These are phyloP conservation scores for Moesziomyces parantarcticus DNA, from an alignment of 1,284 basidiomycete genomes.

Conservation along the genomic window DNA sequence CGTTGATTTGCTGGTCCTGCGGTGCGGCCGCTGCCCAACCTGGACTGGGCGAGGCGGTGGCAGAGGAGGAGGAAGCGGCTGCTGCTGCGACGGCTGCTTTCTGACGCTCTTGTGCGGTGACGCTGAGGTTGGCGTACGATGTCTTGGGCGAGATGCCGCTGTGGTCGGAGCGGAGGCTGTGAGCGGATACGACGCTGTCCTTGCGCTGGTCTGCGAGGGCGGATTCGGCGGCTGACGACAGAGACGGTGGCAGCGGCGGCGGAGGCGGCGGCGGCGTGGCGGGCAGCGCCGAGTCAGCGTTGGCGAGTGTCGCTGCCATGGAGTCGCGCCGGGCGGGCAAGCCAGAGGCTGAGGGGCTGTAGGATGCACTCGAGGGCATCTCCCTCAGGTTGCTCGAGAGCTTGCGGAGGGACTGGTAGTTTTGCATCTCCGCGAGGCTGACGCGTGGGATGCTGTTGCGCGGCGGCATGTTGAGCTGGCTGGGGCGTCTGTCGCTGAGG, in stretches of 20 bases:
- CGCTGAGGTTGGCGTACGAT: slow-evolving; percentile 46
- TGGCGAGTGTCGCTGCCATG: slow-evolving; percentile 9
- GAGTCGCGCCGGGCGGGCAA: slow-evolving; percentile 22
- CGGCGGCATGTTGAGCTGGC: slow-evolving; percentile 31
- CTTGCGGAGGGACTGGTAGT: slow-evolving; percentile 46
- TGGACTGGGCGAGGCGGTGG: not conserved
- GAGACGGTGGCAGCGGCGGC: not conserved
- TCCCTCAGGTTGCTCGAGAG: slow-evolving; percentile 44
- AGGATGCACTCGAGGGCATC: slow-evolving; percentile 6
- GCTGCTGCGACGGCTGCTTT: slow-evolving; percentile 8
- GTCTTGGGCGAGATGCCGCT: slow-evolving; percentile 61
- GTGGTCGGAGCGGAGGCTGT: slow-evolving; percentile 45
- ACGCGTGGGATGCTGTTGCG: slow-evolving; percentile 38
- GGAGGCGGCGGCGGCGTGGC: slow-evolving; percentile 4
- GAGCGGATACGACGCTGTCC: slow-evolving; percentile 42
- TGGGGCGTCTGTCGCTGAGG: slow-evolving; percentile 45
- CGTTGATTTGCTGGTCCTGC: slow-evolving; percentile 23
- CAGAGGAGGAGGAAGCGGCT: slow-evolving; percentile 6
- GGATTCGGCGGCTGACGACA: not conserved
- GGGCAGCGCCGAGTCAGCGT: slow-evolving; percentile 17
- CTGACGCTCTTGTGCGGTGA: slow-evolving; percentile 17
- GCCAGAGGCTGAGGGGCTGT: slow-evolving; percentile 20
- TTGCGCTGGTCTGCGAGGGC: slow-evolving; percentile 34
- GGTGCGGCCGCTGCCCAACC: slow-evolving; percentile 12
- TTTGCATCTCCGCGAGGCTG: slow-evolving; percentile 46